These are phyloP conservation scores for baker's yeast (Saccharomyces cerevisiae) DNA, from an alignment of 805 yeast genomes.

Conservation along the genomic window DNA sequence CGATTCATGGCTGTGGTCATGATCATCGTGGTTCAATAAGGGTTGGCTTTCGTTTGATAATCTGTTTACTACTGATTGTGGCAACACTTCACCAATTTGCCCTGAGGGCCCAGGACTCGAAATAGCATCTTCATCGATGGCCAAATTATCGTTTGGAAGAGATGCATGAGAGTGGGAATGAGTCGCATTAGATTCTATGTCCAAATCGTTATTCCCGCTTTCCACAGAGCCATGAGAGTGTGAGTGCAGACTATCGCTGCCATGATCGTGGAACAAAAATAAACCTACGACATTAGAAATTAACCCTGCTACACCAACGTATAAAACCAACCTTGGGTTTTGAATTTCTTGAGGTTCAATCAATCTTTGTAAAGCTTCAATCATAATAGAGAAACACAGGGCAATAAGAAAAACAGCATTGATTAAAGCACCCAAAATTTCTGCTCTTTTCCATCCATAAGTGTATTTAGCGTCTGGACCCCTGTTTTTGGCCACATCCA, in stretches of 20 bases:
- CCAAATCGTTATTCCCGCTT: constrained; percentile 1
- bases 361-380: constrained; percentile 88
- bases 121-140: constrained; percentile 11
- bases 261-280: constrained; percentile 81
- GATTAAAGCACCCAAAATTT: constrained; percentile 86
- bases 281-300: constrained; percentile 77
- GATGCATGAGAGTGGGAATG: not conserved
- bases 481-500: constrained; percentile 71
- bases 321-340: constrained; percentile 73
- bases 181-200: not conserved
- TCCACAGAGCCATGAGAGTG: constrained; percentile 25
- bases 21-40: not conserved
- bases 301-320: constrained; percentile 79
- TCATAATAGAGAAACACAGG: constrained; percentile 79
- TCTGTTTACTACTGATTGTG: not conserved
- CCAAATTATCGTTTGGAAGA: not conserved
- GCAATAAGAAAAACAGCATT: constrained; percentile 92
- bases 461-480: constrained; percentile 85
- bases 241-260: constrained; percentile 45
- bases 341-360: constrained; percentile 69
- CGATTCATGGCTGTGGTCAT: not conserved
- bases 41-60: not conserved
- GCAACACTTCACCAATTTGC: not conserved
- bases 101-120: not conserved
- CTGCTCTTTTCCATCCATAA: constrained; percentile 97